Conservation (phyloP, 371 early-diverging fungal genomes). For the Syncephalastrum monosporum region DNA sequence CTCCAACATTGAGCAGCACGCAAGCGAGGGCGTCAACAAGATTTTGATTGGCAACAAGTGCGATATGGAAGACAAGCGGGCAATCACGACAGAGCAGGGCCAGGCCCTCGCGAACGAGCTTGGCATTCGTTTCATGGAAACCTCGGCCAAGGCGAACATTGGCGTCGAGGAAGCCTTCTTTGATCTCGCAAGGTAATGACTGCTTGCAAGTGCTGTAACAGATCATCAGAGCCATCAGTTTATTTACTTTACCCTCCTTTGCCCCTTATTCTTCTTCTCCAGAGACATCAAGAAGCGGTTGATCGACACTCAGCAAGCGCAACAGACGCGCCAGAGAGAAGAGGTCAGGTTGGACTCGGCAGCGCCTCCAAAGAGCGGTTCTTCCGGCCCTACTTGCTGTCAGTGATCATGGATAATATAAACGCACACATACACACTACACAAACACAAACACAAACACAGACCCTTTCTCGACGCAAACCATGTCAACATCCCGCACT, state of each 20-base stretch:
- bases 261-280: constrained; percentile 3
- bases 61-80: constrained; percentile 90
- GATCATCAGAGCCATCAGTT: background rate
- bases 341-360: constrained; percentile 41
- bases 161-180: constrained; percentile 98
- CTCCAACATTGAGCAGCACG: constrained; percentile 97
- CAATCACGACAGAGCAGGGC: constrained; percentile 74
- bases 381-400: constrained; percentile 25
- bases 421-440: background rate
- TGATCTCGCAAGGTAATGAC: constrained; percentile 86
- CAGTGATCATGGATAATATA: constrained; percentile 9
- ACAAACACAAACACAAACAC: background rate
- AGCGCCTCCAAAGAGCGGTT: constrained; percentile 23
- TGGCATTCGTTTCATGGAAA: constrained; percentile 91
- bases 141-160: constrained; percentile 95
- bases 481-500: background rate
- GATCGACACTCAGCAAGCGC: constrained; percentile 52
- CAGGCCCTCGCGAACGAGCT: constrained; percentile 87
- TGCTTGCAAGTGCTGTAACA: background rate
- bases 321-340: constrained; percentile 48
- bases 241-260: background rate
- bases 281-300: constrained; percentile 55
- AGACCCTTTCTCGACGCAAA: background rate
- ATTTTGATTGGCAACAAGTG: constrained; percentile 99
- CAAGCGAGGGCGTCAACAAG: constrained; percentile 96